phyloP scores from a whole-genome alignment of 306 rosid species.

The Ammopiptanthus mongolicus region DNA sequence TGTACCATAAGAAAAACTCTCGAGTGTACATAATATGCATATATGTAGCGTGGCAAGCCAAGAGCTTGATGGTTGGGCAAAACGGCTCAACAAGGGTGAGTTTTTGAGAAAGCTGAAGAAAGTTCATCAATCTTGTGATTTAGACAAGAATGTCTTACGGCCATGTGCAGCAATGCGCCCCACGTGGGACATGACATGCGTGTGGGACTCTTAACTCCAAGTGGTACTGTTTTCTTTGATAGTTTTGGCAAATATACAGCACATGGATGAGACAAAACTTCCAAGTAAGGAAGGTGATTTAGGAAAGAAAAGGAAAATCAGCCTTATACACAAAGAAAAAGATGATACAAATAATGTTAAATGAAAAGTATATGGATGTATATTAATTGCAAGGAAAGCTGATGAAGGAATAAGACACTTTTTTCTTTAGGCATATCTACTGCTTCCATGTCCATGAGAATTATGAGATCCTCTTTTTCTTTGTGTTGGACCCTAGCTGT shows the following conservation, averaged over 20 bases:
- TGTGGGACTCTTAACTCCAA: conserved; percentile 57
- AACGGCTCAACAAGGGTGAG: conserved; percentile 15
- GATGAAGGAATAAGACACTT: not conserved
- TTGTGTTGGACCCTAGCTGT: conserved; percentile 36
- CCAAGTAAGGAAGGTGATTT: conserved; percentile 35
- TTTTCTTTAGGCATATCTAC: conserved; percentile 13
- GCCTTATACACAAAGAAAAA: conserved; percentile 28
- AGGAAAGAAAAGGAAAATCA: conserved; percentile 31
- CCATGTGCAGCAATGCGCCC: conserved; percentile 77
- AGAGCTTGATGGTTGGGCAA: conserved; percentile 17
- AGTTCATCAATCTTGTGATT: conserved; percentile 29
- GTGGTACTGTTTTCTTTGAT: conserved; percentile 33
- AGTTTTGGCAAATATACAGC: conserved; percentile 40
- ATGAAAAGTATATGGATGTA: conserved; percentile 19
- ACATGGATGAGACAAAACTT: conserved; percentile 27
- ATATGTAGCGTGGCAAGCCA: conserved; percentile 24
- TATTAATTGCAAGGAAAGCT: conserved; percentile 5
- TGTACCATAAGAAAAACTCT: conserved; percentile 18
- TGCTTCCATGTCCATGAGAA: conserved; percentile 15
- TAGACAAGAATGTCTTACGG: conserved; percentile 58
- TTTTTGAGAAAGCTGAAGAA: conserved; percentile 16
- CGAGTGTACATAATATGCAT: not conserved
- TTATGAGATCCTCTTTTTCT: conserved; percentile 8
- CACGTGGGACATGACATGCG: conserved; percentile 68
- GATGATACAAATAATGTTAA: not conserved